Percentiles rank a stretch among this genome's conserved stretches.
Conservation (phyloP, 164 flowering plant genomes). For the Aristolochia californica region DNA sequence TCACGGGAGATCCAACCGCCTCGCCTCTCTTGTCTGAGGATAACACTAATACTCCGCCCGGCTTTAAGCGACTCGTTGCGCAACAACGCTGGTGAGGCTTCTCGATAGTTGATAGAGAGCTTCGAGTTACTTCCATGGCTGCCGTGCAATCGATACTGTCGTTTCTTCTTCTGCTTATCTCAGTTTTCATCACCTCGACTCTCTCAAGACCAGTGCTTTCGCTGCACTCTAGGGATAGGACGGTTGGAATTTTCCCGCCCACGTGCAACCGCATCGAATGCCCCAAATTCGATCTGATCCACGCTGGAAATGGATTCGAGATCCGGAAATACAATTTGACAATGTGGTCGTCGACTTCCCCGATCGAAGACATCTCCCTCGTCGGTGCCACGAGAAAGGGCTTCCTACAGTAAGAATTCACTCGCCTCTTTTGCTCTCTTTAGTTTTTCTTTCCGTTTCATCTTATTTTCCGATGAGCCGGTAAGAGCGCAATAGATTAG, state of each 20-base stretch:
- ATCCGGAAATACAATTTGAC: constrained; percentile 62
- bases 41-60: too few species aligned
- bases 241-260: constrained; percentile 24
- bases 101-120: too few species aligned
- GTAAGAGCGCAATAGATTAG: too few species aligned
- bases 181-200: not conserved
- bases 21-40: too few species aligned
- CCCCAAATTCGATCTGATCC: constrained; percentile 44
- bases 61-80: too few species aligned
- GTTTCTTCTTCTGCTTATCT: constrained; percentile 2
- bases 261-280: constrained; percentile 78
- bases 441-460: not conserved
- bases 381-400: constrained; percentile 59
- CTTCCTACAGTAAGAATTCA: constrained; percentile 54
- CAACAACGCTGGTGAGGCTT: too few species aligned
- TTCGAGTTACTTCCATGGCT: constrained; percentile 6
- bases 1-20: too few species aligned
- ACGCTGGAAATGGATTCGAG: constrained; percentile 53
- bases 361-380: constrained; percentile 64
- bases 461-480: not conserved
- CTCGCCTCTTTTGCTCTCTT: not conserved
- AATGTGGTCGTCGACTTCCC: constrained; percentile 60
- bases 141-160: constrained; percentile 6
- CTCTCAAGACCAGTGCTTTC: not conserved
- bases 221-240: not conserved